A percentile compares a stretch with the other conserved stretches of the same genome.
phyloP scores from a whole-genome alignment of 495 filamentous ascomycete species.

The Astrothelium macrocarpum region DNA sequence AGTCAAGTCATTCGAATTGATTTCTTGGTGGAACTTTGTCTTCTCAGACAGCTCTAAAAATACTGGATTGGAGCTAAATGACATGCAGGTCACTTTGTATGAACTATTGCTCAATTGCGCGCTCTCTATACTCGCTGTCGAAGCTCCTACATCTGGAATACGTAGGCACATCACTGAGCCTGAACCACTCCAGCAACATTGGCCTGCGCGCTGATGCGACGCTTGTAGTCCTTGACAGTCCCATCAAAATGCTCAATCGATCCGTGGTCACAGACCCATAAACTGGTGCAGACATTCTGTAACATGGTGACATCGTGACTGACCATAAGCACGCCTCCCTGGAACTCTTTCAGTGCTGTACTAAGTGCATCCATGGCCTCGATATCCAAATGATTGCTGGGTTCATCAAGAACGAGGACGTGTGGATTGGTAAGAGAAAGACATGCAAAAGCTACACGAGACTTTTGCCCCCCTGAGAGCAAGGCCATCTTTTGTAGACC shows the following conservation, averaged over 20 bases:
- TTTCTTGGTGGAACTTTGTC: background rate
- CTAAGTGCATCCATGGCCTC: conserved; percentile 97
- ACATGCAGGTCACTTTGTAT: background rate
- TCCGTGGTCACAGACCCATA: conserved; percentile 96
- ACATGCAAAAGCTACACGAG: conserved; percentile 92
- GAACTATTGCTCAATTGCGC: too few relatives aligned
- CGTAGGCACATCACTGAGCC: conserved; percentile 19
- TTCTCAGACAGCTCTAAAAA: background rate
- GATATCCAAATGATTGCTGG: conserved; percentile 97
- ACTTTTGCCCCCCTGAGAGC: conserved; percentile 96
- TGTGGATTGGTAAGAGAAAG: conserved; percentile 87
- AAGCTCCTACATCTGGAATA: too few relatives aligned
- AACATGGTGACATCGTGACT: conserved; percentile 99
- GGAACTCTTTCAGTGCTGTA: conserved; percentile 71
- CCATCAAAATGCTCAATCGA: conserved; percentile 95
- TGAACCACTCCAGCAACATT: conserved; percentile 75
- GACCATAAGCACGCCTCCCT: conserved; percentile 96
- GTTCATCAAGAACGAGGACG: conserved; percentile 96
- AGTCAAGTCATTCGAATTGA: background rate
- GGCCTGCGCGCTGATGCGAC: conserved; percentile 83
- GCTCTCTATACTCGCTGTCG: too few relatives aligned
- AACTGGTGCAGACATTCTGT: conserved; percentile 82
- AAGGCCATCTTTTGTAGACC: conserved; percentile 93
- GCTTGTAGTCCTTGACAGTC: conserved; percentile 96
- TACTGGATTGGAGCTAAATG: background rate